Evolutionary conservation across 75 land plant genomes (phyloP).

Genomic region (Ceratopteris richardii): DNA sequence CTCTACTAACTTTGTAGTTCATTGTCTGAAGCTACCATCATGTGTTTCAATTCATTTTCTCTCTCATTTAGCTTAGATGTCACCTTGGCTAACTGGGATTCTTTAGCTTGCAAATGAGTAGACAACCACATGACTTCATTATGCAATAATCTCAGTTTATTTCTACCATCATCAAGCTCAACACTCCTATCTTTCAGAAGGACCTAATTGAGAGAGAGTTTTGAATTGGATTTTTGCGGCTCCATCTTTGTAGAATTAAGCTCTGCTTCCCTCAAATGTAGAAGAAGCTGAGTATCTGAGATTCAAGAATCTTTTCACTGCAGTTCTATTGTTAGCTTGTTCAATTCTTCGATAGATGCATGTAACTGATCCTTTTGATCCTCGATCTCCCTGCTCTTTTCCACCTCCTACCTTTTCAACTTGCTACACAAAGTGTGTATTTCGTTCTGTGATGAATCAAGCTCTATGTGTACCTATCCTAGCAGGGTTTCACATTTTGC

Average conservation of each 20-base stretch:
- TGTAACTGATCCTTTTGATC: slow-evolving; percentile 42
- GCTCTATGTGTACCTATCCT: slow-evolving; percentile 52
- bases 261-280: slow-evolving; percentile 69
- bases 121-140: slow-evolving; percentile 42
- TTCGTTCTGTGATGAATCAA: slow-evolving; percentile 50
- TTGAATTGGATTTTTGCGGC: slow-evolving; percentile 68
- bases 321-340: slow-evolving; percentile 40
- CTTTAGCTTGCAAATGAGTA: slow-evolving; percentile 43
- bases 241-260: slow-evolving; percentile 57
- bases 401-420: slow-evolving; percentile 41
- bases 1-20: slow-evolving; percentile 44
- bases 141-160: slow-evolving; percentile 34
- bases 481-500: slow-evolving; percentile 43
- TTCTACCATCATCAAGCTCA: slow-evolving; percentile 44
- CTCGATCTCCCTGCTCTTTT: slow-evolving; percentile 39
- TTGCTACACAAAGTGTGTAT: slow-evolving; percentile 34
- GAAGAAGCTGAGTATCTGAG: slow-evolving; percentile 27
- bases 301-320: slow-evolving; percentile 37
- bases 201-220: slow-evolving; percentile 34
- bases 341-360: slow-evolving; percentile 25
- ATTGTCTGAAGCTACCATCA: slow-evolving; percentile 38
- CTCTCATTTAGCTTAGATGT: slow-evolving; percentile 43
- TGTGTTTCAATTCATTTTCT: slow-evolving; percentile 34
- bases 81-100: slow-evolving; percentile 53
- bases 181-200: slow-evolving; percentile 43